These are phyloP conservation scores for Penicillium thymicola DNA, from an alignment of 2,329 filamentous ascomycete species.

Conservation along the genomic window DNA sequence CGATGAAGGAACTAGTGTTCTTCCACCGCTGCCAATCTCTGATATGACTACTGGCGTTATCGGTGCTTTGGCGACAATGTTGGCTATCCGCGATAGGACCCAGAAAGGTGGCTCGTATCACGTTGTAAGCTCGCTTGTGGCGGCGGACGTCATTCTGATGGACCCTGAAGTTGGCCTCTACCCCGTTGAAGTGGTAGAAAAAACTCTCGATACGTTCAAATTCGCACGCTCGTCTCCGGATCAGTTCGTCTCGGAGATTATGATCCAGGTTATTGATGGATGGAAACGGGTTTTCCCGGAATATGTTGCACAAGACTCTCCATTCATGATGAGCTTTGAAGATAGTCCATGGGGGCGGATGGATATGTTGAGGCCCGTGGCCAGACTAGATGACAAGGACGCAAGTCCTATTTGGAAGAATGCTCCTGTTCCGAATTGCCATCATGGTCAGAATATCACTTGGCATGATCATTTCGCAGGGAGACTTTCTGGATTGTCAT, in stretches of 20 bases:
- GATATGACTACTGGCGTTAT: constrained; percentile 25
- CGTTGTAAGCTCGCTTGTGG: constrained; percentile 29
- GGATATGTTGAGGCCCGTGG: constrained; percentile 14
- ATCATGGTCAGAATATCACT: constrained; percentile 8
- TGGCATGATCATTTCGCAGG: constrained; percentile 2
- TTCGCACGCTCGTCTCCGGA: constrained; percentile 14
- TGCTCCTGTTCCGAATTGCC: constrained; percentile 15
- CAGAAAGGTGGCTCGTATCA: constrained; percentile 18
- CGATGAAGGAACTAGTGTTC: constrained; percentile 14
- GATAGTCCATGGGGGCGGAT: constrained; percentile 11
- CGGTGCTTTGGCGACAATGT: constrained; percentile 13
- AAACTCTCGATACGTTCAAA: constrained; percentile 7
- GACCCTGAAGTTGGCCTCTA: constrained; percentile 35
- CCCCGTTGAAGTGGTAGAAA: constrained; percentile 1
- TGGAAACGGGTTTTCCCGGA: constrained; percentile 15
- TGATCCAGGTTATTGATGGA: constrained; percentile 12
- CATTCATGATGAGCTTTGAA: constrained; percentile 16
- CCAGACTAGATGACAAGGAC: constrained; percentile 9
- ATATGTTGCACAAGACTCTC: constrained; percentile 15
- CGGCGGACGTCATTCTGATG: constrained; percentile 31
- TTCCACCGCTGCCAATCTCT: constrained; percentile 22
- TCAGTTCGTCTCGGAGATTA: constrained; percentile 15
- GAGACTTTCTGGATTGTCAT: background rate
- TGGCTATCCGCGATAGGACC: constrained; percentile 16
- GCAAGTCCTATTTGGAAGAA: constrained; percentile 15